Evolutionary conservation across 2,329 filamentous ascomycete species (phyloP), one percentile per base, ranked within the genome.

Genomic region (Diaporthe nobilis): DNA sequence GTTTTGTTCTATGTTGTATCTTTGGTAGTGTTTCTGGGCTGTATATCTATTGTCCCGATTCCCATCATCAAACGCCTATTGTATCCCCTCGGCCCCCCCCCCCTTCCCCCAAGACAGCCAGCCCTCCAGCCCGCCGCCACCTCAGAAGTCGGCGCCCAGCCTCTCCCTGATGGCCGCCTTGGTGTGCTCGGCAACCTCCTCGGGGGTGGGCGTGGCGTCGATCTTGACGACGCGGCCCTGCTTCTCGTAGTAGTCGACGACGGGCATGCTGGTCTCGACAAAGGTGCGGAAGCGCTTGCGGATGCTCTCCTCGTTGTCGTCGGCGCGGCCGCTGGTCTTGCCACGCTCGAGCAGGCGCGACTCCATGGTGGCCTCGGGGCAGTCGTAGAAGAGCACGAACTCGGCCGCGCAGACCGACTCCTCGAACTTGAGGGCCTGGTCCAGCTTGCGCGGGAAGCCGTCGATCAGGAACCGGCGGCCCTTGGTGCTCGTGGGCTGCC

Each of bases 201-300:
- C 92, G 3, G 94, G 92, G 10, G 85, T 81, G 58, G 91, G 89
- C 37, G 92, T 93, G 42, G 96, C 95, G 80, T 93, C 88, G 60
- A 98, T 90, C 86, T 92, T 94, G 83, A 98, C 91, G 22, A 98
- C 95, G 82, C 93, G 92, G 80, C 91, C 92, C 85, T 96, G 88
- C 81, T 88, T 88, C 82, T 93, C 92, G 84, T 94, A 98, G 83
- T 95, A 91, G 80, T 98, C 90, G 73, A 99, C 95, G 63, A 98
- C 97, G 37, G 97, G 97, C 96, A 98, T 98, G 86, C 95, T 98
- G 2, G 95, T 98, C 86, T 98, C 95, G 80, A 97, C 88, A 83
- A 98, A 99, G 5, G 94, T 96, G 82, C 92, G 92, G 90, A 99
- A 99, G 75, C 97, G 91, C 92, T 99, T 99, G 87, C 94, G 93